Evolutionary conservation across 805 yeast genomes (phyloP), one percentile per base, ranked within the genome.

Genomic region (Wickerhamomyces subpelliculosus): DNA sequence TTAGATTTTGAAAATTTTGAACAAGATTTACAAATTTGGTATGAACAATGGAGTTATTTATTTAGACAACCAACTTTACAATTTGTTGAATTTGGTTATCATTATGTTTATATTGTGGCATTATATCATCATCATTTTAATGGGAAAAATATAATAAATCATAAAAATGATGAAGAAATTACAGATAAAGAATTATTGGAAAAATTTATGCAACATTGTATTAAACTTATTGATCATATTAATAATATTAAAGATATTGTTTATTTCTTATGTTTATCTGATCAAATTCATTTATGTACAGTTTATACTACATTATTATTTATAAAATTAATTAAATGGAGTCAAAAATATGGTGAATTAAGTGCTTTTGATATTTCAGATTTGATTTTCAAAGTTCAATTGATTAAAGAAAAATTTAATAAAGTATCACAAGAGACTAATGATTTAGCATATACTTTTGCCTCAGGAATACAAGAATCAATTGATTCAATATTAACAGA

Each of bases 51-150:
- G 90, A 75, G 70, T 32, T 74, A 75, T 47, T 57, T 83, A 20
- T 75, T 82, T 54, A 72, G 73, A 35, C 88, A 82, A 55, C 83
- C 87, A 1, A 75, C 80, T 2, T 67, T 79, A 35, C 89, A 84
- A 51, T 84, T 83, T 57, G 81, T 82, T 4, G 88, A 80, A 50
- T 71, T 81, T 41, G 78, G 80, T 34, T 80, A 78, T 54, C 76
- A 81, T 53, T 80, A 78, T 46, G 73, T 79, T 36, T 67, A 70
- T 39, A 61, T 80, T 33, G 60, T 76, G 41, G 68, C 81, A 4
- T 53, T 65, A 27, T 70, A 68, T 45, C 65, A 67, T 39, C 70
- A 61, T 51, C 49, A 55, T 27, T 49, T 49, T 27, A 49, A 52
- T 3, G 32, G 39, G 2, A 39, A 29, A 4, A 38, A 42, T 16